Conservation (phyloP, 1,139 yeast species). For the Magnusiomyces clavatus region DNA sequence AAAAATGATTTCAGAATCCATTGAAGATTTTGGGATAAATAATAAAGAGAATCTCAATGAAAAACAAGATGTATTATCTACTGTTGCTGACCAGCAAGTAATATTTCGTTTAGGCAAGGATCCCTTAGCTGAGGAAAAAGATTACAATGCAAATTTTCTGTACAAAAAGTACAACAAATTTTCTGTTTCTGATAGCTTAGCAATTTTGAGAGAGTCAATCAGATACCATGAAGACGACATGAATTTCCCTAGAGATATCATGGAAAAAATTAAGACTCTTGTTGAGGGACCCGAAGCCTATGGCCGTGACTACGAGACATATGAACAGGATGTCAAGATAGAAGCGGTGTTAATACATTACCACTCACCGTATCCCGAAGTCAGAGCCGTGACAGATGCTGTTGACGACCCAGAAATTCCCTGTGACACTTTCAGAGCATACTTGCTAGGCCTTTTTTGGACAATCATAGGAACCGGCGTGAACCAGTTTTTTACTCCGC, state of each 20-base stretch:
- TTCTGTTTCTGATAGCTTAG: conserved; percentile 37
- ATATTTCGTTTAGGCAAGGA: conserved; percentile 12
- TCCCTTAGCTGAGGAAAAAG: conserved; percentile 8
- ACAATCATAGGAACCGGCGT: conserved; percentile 48
- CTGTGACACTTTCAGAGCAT: conserved; percentile 46
- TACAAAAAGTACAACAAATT: conserved; percentile 36
- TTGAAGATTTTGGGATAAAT: conserved; percentile 14
- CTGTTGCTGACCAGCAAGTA: not conserved
- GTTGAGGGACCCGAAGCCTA: conserved; percentile 20
- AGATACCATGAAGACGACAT: conserved; percentile 42
- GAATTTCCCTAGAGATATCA: conserved; percentile 41
- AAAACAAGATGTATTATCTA: not conserved
- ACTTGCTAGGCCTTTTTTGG: conserved; percentile 49
- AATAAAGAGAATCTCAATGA: conserved; percentile 11
- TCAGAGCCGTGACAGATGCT: conserved; percentile 41
- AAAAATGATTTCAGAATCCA: conserved; percentile 8
- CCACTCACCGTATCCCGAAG: conserved; percentile 46
- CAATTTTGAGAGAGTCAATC: conserved; percentile 36
- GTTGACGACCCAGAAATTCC: conserved; percentile 38
- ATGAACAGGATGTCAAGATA: conserved; percentile 31
- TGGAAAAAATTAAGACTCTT: conserved; percentile 26
- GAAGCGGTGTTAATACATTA: conserved; percentile 39
- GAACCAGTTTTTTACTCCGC: conserved; percentile 48
- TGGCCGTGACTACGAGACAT: conserved; percentile 12
- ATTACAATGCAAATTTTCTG: conserved; percentile 28